Conservation (phyloP, 2,329 filamentous ascomycete genomes). For the Colletotrichum chlorophyti region DNA sequence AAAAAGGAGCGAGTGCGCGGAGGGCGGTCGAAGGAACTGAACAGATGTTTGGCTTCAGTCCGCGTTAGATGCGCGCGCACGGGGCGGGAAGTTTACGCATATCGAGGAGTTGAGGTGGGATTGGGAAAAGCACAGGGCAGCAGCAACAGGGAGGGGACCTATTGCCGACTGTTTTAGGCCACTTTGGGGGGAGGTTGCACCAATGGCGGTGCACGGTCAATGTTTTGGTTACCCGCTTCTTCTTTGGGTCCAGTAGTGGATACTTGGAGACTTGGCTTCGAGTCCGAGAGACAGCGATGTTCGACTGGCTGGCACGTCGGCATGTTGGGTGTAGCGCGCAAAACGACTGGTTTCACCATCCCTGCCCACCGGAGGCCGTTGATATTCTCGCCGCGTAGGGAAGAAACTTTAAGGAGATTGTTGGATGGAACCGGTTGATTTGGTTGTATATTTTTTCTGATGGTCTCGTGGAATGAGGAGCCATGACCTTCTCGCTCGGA, state of each 20-base stretch:
- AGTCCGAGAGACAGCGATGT: constrained; percentile 10
- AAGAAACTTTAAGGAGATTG: constrained; percentile 2
- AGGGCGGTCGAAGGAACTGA: constrained; percentile 25
- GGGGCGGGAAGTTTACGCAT: constrained; percentile 27
- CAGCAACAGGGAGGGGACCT: constrained; percentile 11
- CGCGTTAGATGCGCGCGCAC: constrained; percentile 19
- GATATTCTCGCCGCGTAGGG: not conserved
- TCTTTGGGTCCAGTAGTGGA: not conserved
- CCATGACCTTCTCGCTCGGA: not conserved
- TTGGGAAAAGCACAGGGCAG: constrained; percentile 17
- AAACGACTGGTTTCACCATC: constrained; percentile 27
- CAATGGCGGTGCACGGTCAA: not conserved
- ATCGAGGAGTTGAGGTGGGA: constrained; percentile 25
- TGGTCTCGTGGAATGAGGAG: not conserved
- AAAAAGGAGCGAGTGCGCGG: constrained; percentile 6
- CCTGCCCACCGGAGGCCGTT: constrained; percentile 16
- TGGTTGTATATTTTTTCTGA: not conserved
- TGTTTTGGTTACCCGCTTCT: not conserved
- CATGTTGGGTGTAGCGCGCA: constrained; percentile 1
- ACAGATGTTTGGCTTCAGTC: constrained; percentile 20
- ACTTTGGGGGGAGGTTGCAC: not conserved
- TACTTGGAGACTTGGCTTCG: constrained; percentile 1
- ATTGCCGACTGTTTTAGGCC: not conserved
- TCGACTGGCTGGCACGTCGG: not conserved
- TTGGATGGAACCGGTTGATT: not conserved